Conservation (phyloP, 306 rosid genomes). For the Lathyrus oleraceus region DNA sequence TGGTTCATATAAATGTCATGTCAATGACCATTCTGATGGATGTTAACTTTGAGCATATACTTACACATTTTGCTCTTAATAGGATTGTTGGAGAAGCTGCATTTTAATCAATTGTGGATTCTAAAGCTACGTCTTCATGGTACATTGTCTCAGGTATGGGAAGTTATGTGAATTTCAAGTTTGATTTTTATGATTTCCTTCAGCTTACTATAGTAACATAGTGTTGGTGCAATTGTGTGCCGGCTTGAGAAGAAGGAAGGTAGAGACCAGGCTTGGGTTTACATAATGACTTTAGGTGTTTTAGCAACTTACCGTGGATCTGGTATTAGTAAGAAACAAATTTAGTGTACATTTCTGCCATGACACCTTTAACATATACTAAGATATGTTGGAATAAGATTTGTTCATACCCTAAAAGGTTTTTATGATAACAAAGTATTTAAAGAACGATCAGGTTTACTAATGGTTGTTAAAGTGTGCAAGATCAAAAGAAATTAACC, state of each 20-base stretch:
- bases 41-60: slow-evolving; percentile 73
- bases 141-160: too few species aligned
- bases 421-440: too few species aligned
- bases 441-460: too few species aligned
- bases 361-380: neutral
- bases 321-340: slow-evolving; percentile 72
- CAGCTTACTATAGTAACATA: slow-evolving; percentile 85
- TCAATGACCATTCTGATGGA: slow-evolving; percentile 80
- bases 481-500: too few species aligned
- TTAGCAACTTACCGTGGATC: slow-evolving; percentile 81
- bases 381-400: neutral
- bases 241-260: slow-evolving; percentile 87
- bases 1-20: slow-evolving; percentile 82
- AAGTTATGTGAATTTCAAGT: too few species aligned
- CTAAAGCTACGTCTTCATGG: slow-evolving; percentile 18
- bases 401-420: too few species aligned
- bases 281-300: slow-evolving; percentile 91
- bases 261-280: slow-evolving; percentile 59
- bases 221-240: slow-evolving; percentile 89
- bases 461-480: too few species aligned
- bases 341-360: slow-evolving; percentile 4
- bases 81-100: slow-evolving; percentile 74
- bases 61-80: slow-evolving; percentile 84
- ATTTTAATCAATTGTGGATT: slow-evolving; percentile 68
- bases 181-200: neutral